These are phyloP conservation scores for Dunaliella primolecta DNA, from an alignment of 139 green algal species.

Conservation along the genomic window DNA sequence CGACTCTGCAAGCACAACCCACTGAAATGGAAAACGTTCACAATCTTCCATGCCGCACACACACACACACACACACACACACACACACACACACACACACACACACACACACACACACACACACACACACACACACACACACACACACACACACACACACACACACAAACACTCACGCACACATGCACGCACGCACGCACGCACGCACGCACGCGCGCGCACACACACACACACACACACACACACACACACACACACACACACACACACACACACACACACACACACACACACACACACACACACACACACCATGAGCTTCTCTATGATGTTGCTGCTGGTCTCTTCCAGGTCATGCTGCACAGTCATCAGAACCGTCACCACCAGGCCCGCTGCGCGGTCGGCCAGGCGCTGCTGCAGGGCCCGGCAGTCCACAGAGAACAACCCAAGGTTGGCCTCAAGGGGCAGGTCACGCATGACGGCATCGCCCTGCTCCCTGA, in stretches of 20 bases:
- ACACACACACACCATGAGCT: conserved; percentile 9
- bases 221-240: no score
- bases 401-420: conserved; percentile 15
- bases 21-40: no score
- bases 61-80: no score
- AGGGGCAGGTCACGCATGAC: conserved; percentile 25
- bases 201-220: no score
- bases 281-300: conserved; percentile 9
- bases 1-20: no score
- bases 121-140: no score
- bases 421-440: conserved; percentile 24
- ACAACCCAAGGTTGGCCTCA: conserved; percentile 28
- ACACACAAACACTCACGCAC: neutral
- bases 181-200: no score
- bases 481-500: neutral
- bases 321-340: neutral
- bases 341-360: conserved; percentile 9
- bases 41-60: no score
- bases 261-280: neutral
- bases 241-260: no score
- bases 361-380: neutral
- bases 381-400: neutral
- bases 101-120: no score
- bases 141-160: conserved; percentile 9
- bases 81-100: no score